Conservation (phyloP, 352 stramenopile species). For the Phytophthora citrophthora region DNA sequence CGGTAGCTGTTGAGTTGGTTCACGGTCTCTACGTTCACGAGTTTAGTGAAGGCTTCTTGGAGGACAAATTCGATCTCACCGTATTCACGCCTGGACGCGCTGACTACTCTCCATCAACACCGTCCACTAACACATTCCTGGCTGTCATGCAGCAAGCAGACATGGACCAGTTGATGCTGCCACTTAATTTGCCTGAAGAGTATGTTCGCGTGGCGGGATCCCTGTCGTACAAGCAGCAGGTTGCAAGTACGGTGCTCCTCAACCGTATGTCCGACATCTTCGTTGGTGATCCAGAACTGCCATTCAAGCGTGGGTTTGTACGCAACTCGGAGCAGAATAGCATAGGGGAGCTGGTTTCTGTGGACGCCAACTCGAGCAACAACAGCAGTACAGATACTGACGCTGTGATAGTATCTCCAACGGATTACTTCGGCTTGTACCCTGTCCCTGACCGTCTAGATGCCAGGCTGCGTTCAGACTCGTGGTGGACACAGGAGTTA, state of each 20-base stretch:
- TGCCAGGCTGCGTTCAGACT: conserved; percentile 49
- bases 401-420: conserved; percentile 39
- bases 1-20: conserved; percentile 93
- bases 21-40: conserved; percentile 94
- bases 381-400: conserved; percentile 20
- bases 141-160: conserved; percentile 80
- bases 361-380: conserved; percentile 15
- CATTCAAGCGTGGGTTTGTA: conserved; percentile 55
- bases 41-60: conserved; percentile 83
- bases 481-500: conserved; percentile 83
- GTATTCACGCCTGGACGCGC: conserved; percentile 90
- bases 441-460: conserved; percentile 48
- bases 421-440: conserved; percentile 68
- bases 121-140: conserved; percentile 77
- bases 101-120: conserved; percentile 65
- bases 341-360: conserved; percentile 33
- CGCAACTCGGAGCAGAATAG: conserved; percentile 74
- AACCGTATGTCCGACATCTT: conserved; percentile 93
- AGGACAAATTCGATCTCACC: conserved; percentile 85
- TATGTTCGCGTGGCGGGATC: conserved; percentile 56
- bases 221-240: conserved; percentile 59
- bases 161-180: conserved; percentile 89
- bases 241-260: conserved; percentile 89
- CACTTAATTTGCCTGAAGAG: conserved; percentile 93
- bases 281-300: conserved; percentile 84